These are phyloP conservation scores for Saprolegnia parasitica DNA, from an alignment of 352 stramenopile genomes.

Conservation along the genomic window DNA sequence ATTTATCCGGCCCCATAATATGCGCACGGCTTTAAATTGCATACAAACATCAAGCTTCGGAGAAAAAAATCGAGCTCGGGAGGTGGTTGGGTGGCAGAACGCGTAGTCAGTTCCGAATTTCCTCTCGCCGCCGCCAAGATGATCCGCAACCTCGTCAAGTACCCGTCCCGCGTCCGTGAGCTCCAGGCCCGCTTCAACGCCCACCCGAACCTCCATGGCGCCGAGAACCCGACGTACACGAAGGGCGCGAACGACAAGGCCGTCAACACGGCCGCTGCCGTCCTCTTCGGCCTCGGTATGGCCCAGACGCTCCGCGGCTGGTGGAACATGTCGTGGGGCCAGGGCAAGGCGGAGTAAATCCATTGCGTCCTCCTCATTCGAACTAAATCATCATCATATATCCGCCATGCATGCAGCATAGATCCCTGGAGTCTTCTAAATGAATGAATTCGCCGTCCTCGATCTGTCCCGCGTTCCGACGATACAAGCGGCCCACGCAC, in stretches of 20 bases:
- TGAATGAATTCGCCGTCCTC: too few species aligned
- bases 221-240: conserved; percentile 27
- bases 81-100: neutral
- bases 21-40: too few species aligned
- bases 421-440: too few species aligned
- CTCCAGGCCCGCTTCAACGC: conserved; percentile 24
- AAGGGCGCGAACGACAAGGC: conserved; percentile 25
- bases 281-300: conserved; percentile 5
- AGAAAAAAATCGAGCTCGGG: too few species aligned
- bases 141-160: conserved; percentile 28
- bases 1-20: too few species aligned
- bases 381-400: too few species aligned
- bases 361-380: neutral
- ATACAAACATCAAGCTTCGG: too few species aligned
- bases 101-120: conserved; percentile 27
- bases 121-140: too few species aligned
- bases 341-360: conserved; percentile 25
- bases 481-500: too few species aligned
- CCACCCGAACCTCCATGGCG: conserved; percentile 12
- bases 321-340: conserved; percentile 24
- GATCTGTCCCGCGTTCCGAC: too few species aligned
- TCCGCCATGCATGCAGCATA: too few species aligned
- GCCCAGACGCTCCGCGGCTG: conserved; percentile 22
- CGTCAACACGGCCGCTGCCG: conserved; percentile 11
- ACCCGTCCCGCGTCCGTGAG: conserved; percentile 12